Evolutionary conservation across 169 alveolate species (phyloP).

Genomic region (Plasmodium inui): DNA sequence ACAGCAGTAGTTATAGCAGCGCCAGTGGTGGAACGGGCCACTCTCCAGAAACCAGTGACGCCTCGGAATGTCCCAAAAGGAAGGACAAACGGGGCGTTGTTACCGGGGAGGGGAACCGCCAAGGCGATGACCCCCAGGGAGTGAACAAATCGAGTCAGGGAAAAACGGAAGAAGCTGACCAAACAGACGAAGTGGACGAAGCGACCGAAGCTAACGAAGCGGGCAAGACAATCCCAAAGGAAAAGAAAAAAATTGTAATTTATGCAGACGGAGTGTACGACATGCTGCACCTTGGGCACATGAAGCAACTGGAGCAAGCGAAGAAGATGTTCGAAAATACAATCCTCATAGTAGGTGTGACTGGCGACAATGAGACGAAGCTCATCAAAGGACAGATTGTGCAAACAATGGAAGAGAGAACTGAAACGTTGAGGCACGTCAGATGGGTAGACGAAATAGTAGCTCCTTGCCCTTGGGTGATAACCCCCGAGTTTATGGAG

Average conservation of each 20-base stretch:
- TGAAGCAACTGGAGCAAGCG: conserved; percentile 95
- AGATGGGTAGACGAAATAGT: conserved; percentile 98
- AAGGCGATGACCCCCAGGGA: neutral
- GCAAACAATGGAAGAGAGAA: conserved; percentile 93
- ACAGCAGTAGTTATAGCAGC: neutral
- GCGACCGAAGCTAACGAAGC: neutral
- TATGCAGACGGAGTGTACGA: conserved; percentile 96
- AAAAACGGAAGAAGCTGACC: neutral
- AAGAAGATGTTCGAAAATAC: conserved; percentile 93
- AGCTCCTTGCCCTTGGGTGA: conserved; percentile 95
- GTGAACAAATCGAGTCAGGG: neutral
- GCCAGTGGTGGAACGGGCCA: neutral
- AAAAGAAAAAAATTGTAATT: conserved; percentile 60
- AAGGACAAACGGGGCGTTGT: neutral
- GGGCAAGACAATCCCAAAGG: neutral
- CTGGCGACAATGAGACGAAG: conserved; percentile 95
- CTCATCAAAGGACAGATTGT: conserved; percentile 94
- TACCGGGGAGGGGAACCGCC: neutral
- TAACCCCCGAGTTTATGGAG: conserved; percentile 90
- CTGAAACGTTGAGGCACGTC: conserved; percentile 94
- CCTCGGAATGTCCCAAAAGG: neutral
- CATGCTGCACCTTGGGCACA: conserved; percentile 97
- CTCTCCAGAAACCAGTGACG: neutral
- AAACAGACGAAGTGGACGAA: neutral
- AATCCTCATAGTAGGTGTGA: conserved; percentile 95